phyloP scores from a whole-genome alignment of 2,329 filamentous ascomycete species.

The Fusarium sp. region DNA sequence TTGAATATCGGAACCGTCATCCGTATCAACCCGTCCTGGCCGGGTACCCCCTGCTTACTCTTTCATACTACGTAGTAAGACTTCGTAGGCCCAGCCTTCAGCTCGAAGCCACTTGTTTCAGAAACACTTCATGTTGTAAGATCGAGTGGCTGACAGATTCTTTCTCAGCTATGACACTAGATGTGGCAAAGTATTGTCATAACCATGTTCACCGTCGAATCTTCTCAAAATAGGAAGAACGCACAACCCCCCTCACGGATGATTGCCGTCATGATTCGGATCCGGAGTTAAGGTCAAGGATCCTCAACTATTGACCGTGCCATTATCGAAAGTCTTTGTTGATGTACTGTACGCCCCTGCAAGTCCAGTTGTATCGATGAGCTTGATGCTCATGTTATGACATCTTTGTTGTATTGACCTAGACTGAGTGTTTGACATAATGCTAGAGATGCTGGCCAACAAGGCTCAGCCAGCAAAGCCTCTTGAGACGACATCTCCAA shows the following conservation, averaged over 20 bases:
- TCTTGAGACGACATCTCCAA: slow-evolving; percentile 19
- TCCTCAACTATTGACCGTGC: not conserved
- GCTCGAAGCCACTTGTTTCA: slow-evolving; percentile 45
- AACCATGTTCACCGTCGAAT: slow-evolving; percentile 35
- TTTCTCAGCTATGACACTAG: slow-evolving; percentile 27
- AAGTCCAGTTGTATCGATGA: not conserved
- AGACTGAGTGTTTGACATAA: not conserved
- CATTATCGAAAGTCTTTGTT: not conserved
- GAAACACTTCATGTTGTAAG: slow-evolving; percentile 21
- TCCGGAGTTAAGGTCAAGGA: not conserved
- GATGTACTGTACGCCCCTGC: not conserved
- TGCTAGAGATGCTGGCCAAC: not conserved
- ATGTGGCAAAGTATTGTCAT: slow-evolving; percentile 29
- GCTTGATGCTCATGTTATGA: not conserved
- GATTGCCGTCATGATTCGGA: not conserved
- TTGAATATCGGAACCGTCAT: slow-evolving; percentile 26
- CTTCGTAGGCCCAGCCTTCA: slow-evolving; percentile 29
- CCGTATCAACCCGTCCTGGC: slow-evolving; percentile 22
- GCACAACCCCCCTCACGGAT: not conserved
- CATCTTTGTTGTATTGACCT: not conserved
- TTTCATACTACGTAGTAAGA: too few relatives aligned
- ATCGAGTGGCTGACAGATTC: slow-evolving; percentile 36
- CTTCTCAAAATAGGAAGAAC: not conserved
- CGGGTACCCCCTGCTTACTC: slow-evolving; percentile 24
- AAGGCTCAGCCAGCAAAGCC: not conserved